phyloP scores from a whole-genome alignment of 1,139 yeast species.

The Saccharomycopsis phalli region DNA sequence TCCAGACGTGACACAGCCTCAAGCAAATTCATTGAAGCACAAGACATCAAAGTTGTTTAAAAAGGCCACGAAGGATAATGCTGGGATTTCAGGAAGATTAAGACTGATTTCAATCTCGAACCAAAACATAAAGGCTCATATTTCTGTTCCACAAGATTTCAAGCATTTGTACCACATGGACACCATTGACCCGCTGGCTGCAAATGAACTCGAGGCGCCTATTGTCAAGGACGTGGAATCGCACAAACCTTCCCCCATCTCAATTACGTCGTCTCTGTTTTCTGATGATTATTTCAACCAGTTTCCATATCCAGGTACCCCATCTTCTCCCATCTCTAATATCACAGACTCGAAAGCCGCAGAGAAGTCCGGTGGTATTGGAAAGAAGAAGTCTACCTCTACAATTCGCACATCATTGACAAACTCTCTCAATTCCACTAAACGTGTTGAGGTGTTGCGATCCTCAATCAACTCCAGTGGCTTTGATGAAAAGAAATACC shows the following conservation, averaged over 20 bases:
- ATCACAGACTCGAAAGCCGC: background rate
- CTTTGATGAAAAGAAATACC: conserved; percentile 5
- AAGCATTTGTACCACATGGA: conserved; percentile 19
- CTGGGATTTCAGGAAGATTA: background rate
- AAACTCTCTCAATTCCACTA: conserved; percentile 8
- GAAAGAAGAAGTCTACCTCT: background rate
- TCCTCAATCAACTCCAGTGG: conserved; percentile 6
- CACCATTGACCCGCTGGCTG: conserved; percentile 6
- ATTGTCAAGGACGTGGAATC: background rate
- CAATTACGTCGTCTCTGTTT: conserved; percentile 11
- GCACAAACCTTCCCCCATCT: conserved; percentile 13
- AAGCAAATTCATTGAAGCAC: conserved; percentile 5
- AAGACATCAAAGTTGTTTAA: conserved; percentile 14
- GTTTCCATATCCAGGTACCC: conserved; percentile 11
- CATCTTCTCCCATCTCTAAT: conserved; percentile 11
- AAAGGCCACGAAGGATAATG: background rate
- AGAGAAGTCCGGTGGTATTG: background rate
- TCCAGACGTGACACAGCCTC: background rate
- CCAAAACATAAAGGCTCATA: background rate
- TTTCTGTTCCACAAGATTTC: conserved; percentile 18
- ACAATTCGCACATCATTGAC: conserved; percentile 14
- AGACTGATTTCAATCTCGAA: background rate
- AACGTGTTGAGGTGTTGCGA: conserved; percentile 4
- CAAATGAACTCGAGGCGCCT: background rate
- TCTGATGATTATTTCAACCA: conserved; percentile 10